Base-by-base conservation (phyloP, 176 grass and related monocot genomes). In the Musa beccarii region DNA sequence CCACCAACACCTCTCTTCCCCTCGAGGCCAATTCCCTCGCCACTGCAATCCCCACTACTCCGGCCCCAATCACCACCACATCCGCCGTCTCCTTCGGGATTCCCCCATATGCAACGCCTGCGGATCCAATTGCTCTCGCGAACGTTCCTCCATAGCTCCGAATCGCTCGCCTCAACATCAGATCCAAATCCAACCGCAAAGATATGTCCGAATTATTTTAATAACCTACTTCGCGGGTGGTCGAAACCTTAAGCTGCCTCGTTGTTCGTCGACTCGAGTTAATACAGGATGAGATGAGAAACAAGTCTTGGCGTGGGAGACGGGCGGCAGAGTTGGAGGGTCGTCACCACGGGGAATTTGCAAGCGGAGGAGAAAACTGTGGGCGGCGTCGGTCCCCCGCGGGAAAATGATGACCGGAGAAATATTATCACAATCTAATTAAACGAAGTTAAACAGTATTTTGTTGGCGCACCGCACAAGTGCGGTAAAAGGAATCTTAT, bases 11-110 rank as follows among this genome's bases (percentile, higher is more conserved):
- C 57, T 98, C 90, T 69, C 88, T 84, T 29, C 94, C 94, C 49
- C 77, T 80, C 81, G 86, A 82, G 59, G 90, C 88, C 24, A 98
- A 76, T 53, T 87, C 90, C 68, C 94, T 87, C 49, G 88, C 94
- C 66, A 85, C 86, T 11, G 90, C 88, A 52, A 98, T 79, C 22
- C 94, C 94, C 62, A 93, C 84, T 73, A 82, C 94, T 13, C 94
- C 94, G 51, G 90, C 90, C 54, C 94, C 94, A 64, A 93, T 86
- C 75, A 93, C 94, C 63, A 98, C 90, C 22, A 78, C 84, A 53
- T 98, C 94, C 78, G 34, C 90, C 53, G 81, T 70, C 82, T 93
- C 90, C 83, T 76, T 83, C 49, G 88, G 84, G 0, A 23, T 16
- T 74, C 43, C 89, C n/a, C 49, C 34, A 16, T 25, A 77, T 22